Conservation (phyloP, 1,284 basidiomycete species). For the Naganishia liquefaciens region DNA sequence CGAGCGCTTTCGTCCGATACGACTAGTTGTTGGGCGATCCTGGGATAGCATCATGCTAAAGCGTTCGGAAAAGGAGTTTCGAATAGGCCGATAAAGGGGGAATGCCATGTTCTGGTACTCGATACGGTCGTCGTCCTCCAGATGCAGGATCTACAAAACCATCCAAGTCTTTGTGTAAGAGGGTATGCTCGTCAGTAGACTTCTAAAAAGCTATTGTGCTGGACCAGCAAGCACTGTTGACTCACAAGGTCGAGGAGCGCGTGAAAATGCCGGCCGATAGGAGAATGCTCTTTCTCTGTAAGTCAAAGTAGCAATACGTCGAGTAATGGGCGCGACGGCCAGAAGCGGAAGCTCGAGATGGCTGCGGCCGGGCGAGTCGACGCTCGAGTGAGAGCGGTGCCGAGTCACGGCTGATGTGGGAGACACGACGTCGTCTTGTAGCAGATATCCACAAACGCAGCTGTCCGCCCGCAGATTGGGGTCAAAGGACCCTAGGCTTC, state of each 20-base stretch:
- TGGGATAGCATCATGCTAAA: not conserved
- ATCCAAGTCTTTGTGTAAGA: too few relatives aligned
- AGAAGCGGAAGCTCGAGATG: not conserved
- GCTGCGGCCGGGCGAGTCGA: not conserved
- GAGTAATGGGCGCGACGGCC: not conserved
- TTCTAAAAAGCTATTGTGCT: not conserved
- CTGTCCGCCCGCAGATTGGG: not conserved
- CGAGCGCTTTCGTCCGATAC: slow-evolving; percentile 21
- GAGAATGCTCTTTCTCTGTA: not conserved
- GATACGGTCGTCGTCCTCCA: not conserved
- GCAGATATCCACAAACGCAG: not conserved
- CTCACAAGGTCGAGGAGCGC: not conserved
- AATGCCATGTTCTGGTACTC: slow-evolving; percentile 11
- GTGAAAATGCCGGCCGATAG: not conserved
- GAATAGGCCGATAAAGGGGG: slow-evolving; percentile 12
- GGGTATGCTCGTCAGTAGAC: not conserved
- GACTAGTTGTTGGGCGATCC: not conserved
- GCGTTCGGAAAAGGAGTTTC: slow-evolving; percentile 16
- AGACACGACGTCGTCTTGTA: slow-evolving; percentile 1
- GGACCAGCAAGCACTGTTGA: not conserved
- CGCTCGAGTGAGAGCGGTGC: not conserved
- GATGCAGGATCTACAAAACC: too few relatives aligned
- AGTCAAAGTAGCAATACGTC: not conserved
- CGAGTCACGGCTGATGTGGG: not conserved
- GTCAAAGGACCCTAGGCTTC: too few relatives aligned